Conservation (phyloP, 2,329 filamentous ascomycete genomes). For the Blumeria graminis region DNA sequence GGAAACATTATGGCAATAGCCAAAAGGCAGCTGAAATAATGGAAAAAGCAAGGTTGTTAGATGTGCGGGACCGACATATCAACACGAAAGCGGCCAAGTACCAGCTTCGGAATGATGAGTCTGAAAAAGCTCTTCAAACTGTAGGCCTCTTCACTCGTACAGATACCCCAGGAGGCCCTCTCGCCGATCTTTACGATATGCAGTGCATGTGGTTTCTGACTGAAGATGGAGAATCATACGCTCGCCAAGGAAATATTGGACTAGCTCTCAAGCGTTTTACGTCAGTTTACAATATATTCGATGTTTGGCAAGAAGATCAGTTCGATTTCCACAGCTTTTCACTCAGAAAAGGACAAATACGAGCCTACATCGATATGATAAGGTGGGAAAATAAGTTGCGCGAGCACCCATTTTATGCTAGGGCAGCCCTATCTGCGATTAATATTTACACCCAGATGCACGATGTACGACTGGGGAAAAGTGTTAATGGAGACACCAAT, state of each 20-base stretch:
- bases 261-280: slow-evolving; percentile 85
- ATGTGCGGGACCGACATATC: slow-evolving; percentile 84
- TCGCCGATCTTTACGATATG: slow-evolving; percentile 90
- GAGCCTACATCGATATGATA: slow-evolving; percentile 89
- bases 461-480: slow-evolving; percentile 47
- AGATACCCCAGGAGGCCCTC: slow-evolving; percentile 64
- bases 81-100: slow-evolving; percentile 98
- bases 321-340: slow-evolving; percentile 98
- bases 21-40: slow-evolving; percentile 65
- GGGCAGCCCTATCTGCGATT: slow-evolving; percentile 61
- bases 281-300: slow-evolving; percentile 74
- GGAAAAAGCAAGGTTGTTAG: slow-evolving; percentile 65
- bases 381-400: slow-evolving; percentile 82
- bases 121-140: slow-evolving; percentile 61
- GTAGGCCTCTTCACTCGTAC: slow-evolving; percentile 88
- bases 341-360: slow-evolving; percentile 83
- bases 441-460: slow-evolving; percentile 57
- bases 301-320: slow-evolving; percentile 94
- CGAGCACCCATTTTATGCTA: slow-evolving; percentile 79
- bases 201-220: slow-evolving; percentile 94
- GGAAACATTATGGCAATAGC: slow-evolving; percentile 67
- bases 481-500: slow-evolving; percentile 29
- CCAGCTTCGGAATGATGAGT: slow-evolving; percentile 77
- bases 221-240: slow-evolving; percentile 78
- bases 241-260: slow-evolving; percentile 57